Base-by-base conservation (phyloP, 1,139 yeast species). In the Saccharomycopsis hybrid region DNA sequence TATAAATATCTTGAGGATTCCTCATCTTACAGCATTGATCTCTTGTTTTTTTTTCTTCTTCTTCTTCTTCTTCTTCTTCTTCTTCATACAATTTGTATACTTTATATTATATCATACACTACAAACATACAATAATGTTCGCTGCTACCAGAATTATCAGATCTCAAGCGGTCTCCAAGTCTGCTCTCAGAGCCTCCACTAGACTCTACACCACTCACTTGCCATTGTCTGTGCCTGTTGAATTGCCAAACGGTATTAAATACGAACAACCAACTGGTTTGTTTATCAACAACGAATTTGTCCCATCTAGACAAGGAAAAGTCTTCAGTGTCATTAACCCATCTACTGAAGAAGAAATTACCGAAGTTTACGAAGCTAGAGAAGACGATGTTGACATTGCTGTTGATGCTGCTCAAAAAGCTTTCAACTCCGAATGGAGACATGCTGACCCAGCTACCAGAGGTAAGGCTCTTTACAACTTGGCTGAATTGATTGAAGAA, bases 401-500 rank as follows among this genome's bases (percentile, higher is more conserved):
- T 8, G 76, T 73, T 29, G 65, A 66, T 18, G 74, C 74, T 39
- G 79, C 79, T 36, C 63, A 65, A 50, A 58, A 59, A 35, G 77
- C 78, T 1, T 74, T 73, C 53, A 65, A 67, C 24, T 58, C 61
- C 30, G 58, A 58, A 11, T 73, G 77, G 76, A 64, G 70, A 27
- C 60, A 62, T n/a, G 63, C 65, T 3, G 73, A 72, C 52, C 71
- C 72, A 3, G 76, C 68, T 45, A 70, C 70, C 53, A 74, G 86
- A 65, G 83, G 81, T 18, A 60, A 66, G 44, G 71, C 74, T 40
- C 67, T 84, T 57, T 66, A 66, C 65, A 81, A 78, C 62, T 65
- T 83, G 50, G 88, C 87, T 41, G 82, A 80, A 54, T 65, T 78
- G 51, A 62, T 84, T 59, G 82, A 78, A 55, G 66, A 74, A 57